Conservation (phyloP, 2,329 filamentous ascomycete species). For the Venturia carpophila region DNA sequence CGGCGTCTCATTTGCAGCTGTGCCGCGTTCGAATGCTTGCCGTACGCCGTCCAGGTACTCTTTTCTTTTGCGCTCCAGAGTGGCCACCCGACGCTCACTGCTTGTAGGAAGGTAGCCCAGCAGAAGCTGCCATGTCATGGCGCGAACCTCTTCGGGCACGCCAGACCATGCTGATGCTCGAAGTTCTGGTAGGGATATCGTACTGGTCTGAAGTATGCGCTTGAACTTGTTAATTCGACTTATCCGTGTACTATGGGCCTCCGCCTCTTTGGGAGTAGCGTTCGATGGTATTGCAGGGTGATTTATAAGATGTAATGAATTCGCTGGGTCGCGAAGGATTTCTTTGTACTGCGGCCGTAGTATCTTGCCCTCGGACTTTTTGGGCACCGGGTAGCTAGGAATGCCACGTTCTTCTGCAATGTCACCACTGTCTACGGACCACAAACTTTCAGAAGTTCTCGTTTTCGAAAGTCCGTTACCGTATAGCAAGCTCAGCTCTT, state of each 20-base stretch:
- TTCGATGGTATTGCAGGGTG: constrained; percentile 68
- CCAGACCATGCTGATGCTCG: constrained; percentile 88
- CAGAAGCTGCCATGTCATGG: constrained; percentile 97
- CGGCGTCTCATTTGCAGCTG: constrained; percentile 28
- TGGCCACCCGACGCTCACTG: constrained; percentile 81
- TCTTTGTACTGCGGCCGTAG: constrained; percentile 96
- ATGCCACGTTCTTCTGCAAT: constrained; percentile 85
- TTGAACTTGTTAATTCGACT: constrained; percentile 99
- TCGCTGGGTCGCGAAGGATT: constrained; percentile 76
- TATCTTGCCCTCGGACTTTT: constrained; percentile 90
- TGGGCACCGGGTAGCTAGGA: constrained; percentile 76
- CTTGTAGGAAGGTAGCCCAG: constrained; percentile 96
- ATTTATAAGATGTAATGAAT: constrained; percentile 87
- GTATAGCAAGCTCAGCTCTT: constrained; percentile 25
- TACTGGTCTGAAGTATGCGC: constrained; percentile 83
- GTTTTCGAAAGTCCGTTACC: constrained; percentile 21
- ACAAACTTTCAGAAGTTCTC: constrained; percentile 25
- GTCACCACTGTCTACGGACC: constrained; percentile 78
- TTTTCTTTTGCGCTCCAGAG: constrained; percentile 86
- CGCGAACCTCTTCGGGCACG: constrained; percentile 86
- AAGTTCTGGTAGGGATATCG: constrained; percentile 76
- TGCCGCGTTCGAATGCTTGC: constrained; percentile 54
- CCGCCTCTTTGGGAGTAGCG: constrained; percentile 73
- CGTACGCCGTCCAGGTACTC: constrained; percentile 91
- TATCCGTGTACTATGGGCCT: constrained; percentile 79